Base-by-base conservation (phyloP, 306 rosid species). In the Sicyos edulis region DNA sequence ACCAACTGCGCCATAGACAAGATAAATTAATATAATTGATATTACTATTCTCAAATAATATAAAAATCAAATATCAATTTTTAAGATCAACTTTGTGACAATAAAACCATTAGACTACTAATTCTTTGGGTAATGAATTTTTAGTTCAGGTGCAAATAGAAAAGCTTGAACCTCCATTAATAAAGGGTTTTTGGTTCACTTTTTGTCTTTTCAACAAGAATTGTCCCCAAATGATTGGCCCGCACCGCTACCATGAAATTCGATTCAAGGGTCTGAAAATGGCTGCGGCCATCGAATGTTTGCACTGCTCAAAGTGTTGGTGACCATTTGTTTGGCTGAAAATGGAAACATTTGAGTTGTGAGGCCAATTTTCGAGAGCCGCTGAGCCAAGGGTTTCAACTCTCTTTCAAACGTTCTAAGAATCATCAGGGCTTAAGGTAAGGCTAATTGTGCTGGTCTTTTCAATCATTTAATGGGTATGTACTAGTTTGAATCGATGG, bases 231-330 rank as follows among this genome's bases (percentile, higher is more conserved):
- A n/a, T n/a, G n/a, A n/a, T n/a, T n/a, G n/a, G n/a, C n/a, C n/a
- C n/a, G n/a, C n/a, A n/a, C n/a, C n/a, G n/a, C 70, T 40, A 5
- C 53, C 15, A 34, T 62, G 68, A 62, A 62, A 16, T 62, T 62
- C 10, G 68, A n/a, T 5, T 16, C 24, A 16, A 16, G 68, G 24
- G 68, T 62, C 13, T 62, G n/a, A 9, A 16, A 17, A 0, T 64
- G 22, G 53, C 16, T 40, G 42, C 0, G 7, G 53, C 1, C 12
- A 64, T 10, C 50, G 53, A 64, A 6, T 17, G 29, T 40, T 26
- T 52, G 70, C 29, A 64, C 70, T 64, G 32, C 5, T 8, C 70
- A 37, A 15, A 7, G 1, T 14, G 66, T 29, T 10, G 10, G 66
- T 0, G 45, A 60, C 15, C 40, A 37, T 34, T 17, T 63, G 51